These are phyloP conservation scores for Trichosporon sp. DNA, from an alignment of 1,284 basidiomycete species.

Conservation along the genomic window DNA sequence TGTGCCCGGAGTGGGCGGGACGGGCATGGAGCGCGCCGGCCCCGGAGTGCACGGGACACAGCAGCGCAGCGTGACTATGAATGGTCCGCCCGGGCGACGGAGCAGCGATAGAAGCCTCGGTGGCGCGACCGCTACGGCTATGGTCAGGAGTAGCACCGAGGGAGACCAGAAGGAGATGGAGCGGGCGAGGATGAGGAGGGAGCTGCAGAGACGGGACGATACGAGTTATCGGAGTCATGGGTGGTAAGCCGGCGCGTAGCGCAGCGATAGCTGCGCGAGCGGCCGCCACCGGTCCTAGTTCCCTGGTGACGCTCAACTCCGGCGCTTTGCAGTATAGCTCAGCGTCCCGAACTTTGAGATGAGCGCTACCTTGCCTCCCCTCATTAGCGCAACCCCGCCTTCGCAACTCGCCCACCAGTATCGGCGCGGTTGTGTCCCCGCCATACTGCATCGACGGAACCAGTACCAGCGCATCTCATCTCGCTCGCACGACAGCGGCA, in stretches of 20 bases:
- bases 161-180: slow-evolving; percentile 23
- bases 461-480: too few species aligned
- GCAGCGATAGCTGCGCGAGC: neutral
- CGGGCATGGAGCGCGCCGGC: neutral
- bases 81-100: neutral
- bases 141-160: slow-evolving; percentile 35
- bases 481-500: too few species aligned
- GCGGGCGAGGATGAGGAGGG: slow-evolving; percentile 21
- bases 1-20: too few species aligned
- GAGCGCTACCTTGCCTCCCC: too few species aligned
- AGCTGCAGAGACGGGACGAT: slow-evolving; percentile 28
- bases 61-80: neutral
- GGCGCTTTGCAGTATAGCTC: too few species aligned
- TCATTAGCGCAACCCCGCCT: too few species aligned
- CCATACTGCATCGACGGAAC: too few species aligned
- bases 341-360: too few species aligned
- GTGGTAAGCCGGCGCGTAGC: slow-evolving; percentile 24
- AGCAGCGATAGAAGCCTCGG: neutral
- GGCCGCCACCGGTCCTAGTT: too few species aligned
- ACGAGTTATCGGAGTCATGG: slow-evolving; percentile 42
- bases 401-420: too few species aligned
- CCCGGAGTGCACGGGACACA: neutral
- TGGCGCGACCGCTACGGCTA: slow-evolving; percentile 25
- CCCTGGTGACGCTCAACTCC: too few species aligned
- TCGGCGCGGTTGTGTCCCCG: too few species aligned